Evolutionary conservation across 1,284 basidiomycete genomes (phyloP), one percentile per base, ranked within the genome.

Genomic region (Veloboletus limbatus): DNA sequence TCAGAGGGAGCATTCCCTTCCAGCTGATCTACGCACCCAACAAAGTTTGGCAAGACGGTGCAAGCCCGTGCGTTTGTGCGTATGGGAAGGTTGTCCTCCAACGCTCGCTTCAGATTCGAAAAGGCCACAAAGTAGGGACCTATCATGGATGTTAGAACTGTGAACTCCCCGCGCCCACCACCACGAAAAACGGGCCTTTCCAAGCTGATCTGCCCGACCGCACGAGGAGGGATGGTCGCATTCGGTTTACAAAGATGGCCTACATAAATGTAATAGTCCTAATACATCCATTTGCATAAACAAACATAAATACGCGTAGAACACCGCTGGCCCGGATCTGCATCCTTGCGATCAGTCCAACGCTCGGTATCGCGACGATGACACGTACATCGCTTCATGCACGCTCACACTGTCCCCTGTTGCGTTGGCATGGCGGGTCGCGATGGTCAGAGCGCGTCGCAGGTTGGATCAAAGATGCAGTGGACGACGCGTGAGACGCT

Each of bases 41-140:
- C 90, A 59, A 95, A 97, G 59, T 92, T 94, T 2, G 96, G 96
- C 8, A 99, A 75, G 62, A 99, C 90, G 6, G 95, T 97, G 62
- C 93, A 97, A 33, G 89, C 76, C 48, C 96, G 76, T 7, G 92
- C 92, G 56, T 94, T 81, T 1, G 96, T 99, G 59, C 83, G 82
- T 63, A 99, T 95, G 0, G 93, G 82, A 22, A 84, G 78, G 69
- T 92, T 92, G 69, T 87, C 86, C 55, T 84, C 76, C 45, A 93
- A 71, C 3, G 95, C 89, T 45, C 94, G 83, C 33, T 85, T 79
- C 51, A 98, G 74, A 60, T 93, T 92, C 8, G 93, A 92, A 69
- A 98, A 97, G 13, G 94, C 81, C 43, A 96, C 90, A 62, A 98
- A 97, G 71, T 86, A 97, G 17, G 95, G 95, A 6, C 95, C 95